Conservation (phyloP, 768 basidiomycete species). For the Kwoniella sp. region DNA sequence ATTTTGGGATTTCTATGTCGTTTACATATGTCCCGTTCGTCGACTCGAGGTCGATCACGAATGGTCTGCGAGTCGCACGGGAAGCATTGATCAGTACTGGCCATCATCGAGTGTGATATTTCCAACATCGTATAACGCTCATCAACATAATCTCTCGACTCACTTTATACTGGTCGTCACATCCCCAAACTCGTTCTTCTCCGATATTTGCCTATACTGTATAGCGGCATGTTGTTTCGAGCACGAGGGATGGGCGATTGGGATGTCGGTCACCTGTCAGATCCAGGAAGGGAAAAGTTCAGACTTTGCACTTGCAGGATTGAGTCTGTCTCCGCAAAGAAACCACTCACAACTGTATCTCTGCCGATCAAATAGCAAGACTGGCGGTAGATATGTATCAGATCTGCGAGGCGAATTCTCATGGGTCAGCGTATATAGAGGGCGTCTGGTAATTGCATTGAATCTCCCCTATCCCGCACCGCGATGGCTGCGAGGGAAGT, state of each 20-base stretch:
- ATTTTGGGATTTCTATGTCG: constrained; percentile 76
- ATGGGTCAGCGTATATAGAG: not conserved
- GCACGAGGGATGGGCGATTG: constrained; percentile 92
- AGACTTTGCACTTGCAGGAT: not conserved
- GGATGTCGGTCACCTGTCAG: constrained; percentile 64
- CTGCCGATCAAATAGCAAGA: constrained; percentile 92
- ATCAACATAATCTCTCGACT: constrained; percentile 51
- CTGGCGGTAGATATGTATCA: constrained; percentile 89
- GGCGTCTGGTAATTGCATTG: too few species aligned
- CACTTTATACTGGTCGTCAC: constrained; percentile 81
- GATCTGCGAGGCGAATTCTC: constrained; percentile 61
- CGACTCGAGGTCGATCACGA: constrained; percentile 97
- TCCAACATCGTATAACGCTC: too few species aligned
- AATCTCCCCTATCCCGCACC: too few species aligned
- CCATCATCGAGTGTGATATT: too few species aligned
- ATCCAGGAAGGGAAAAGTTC: not conserved
- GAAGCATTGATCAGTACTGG: too few species aligned
- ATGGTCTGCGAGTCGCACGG: constrained; percentile 71
- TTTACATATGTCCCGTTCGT: constrained; percentile 95
- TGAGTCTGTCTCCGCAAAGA: too few species aligned
- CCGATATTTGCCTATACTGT: constrained; percentile 86
- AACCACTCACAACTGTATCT: constrained; percentile 71
- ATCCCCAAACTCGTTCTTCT: constrained; percentile 83
- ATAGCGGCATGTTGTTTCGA: constrained; percentile 98
- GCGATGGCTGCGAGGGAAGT: too few species aligned